Percentiles rank a stretch among this genome's conserved stretches.
phyloP scores from a whole-genome alignment of 805 yeast species.

The Starmerella gropengiesseri region DNA sequence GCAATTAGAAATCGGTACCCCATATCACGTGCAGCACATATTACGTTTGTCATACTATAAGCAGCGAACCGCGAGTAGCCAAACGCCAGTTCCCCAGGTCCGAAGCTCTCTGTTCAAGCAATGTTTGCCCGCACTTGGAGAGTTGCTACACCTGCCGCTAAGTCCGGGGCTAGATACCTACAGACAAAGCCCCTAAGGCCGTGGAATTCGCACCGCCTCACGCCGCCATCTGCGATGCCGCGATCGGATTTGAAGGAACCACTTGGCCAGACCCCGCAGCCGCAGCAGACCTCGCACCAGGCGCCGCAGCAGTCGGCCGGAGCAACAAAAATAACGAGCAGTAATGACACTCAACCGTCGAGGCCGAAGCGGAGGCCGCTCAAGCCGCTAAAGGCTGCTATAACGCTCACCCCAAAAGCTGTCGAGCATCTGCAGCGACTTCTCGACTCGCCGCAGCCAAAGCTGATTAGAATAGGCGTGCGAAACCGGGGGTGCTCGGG shows the following conservation, averaged over 20 bases:
- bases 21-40: background rate
- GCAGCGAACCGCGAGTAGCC: too few species aligned
- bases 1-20: slow-evolving; percentile 1
- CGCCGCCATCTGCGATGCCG: slow-evolving; percentile 2
- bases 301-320: background rate
- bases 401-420: slow-evolving; percentile 69
- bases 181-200: slow-evolving; percentile 23
- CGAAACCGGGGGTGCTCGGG: slow-evolving; percentile 96
- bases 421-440: slow-evolving; percentile 56
- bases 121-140: background rate
- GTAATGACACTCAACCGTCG: slow-evolving; percentile 29
- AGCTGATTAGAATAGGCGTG: slow-evolving; percentile 87
- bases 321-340: slow-evolving; percentile 13
- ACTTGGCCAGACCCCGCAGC: background rate
- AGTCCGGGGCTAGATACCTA: slow-evolving; percentile 1
- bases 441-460: slow-evolving; percentile 72
- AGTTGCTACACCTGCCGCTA: background rate
- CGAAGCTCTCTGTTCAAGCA: background rate
- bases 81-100: too few species aligned
- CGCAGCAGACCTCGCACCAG: background rate
- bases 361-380: slow-evolving; percentile 39
- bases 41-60: too few species aligned
- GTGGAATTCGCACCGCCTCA: slow-evolving; percentile 24
- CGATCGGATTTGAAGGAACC: too few species aligned
- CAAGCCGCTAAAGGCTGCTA: slow-evolving; percentile 82